Percentiles rank a stretch among this genome's conserved stretches.
Evolutionary conservation across 179 eudicot genomes (phyloP).

Genomic region (Silene coronaria): DNA sequence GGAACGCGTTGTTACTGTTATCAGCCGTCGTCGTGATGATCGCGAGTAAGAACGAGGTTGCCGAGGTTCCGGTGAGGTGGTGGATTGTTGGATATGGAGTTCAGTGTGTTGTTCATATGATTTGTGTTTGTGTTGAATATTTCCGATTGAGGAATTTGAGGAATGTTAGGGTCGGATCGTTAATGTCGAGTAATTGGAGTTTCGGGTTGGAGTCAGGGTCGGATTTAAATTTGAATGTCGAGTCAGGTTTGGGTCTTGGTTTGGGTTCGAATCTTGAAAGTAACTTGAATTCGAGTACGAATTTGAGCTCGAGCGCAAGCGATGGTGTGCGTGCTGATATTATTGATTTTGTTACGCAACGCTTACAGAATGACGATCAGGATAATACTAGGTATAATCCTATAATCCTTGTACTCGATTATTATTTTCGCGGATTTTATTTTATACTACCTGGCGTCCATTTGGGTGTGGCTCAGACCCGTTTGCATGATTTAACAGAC

Average conservation of each 20-base stretch:
- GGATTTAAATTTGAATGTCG: constrained; percentile 12
- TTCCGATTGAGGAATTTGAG: constrained; percentile 11
- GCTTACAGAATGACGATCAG: constrained; percentile 42
- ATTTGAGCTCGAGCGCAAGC: constrained; percentile 34
- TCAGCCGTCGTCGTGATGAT: constrained; percentile 37
- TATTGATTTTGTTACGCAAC: constrained; percentile 30
- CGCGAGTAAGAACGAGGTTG: constrained; percentile 38
- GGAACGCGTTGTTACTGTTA: constrained; percentile 56
- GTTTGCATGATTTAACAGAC: too few relatives aligned
- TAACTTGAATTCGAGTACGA: neutral
- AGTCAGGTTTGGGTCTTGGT: constrained; percentile 11
- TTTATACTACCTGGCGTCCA: too few relatives aligned
- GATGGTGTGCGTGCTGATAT: constrained; percentile 38
- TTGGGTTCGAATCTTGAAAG: constrained; percentile 31
- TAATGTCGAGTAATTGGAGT: constrained; percentile 3
- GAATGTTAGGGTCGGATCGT: neutral
- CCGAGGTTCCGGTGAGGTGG: constrained; percentile 55
- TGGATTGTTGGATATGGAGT: constrained; percentile 68
- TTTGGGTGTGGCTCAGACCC: too few relatives aligned
- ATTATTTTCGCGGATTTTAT: too few relatives aligned
- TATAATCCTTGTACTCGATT: too few relatives aligned
- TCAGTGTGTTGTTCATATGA: constrained; percentile 67
- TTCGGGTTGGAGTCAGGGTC: constrained; percentile 3
- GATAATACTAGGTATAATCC: constrained; percentile 55
- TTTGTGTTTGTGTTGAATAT: constrained; percentile 60